Base-by-base conservation (phyloP, 2,329 filamentous ascomycete species). In the Beauveria asiatica region DNA sequence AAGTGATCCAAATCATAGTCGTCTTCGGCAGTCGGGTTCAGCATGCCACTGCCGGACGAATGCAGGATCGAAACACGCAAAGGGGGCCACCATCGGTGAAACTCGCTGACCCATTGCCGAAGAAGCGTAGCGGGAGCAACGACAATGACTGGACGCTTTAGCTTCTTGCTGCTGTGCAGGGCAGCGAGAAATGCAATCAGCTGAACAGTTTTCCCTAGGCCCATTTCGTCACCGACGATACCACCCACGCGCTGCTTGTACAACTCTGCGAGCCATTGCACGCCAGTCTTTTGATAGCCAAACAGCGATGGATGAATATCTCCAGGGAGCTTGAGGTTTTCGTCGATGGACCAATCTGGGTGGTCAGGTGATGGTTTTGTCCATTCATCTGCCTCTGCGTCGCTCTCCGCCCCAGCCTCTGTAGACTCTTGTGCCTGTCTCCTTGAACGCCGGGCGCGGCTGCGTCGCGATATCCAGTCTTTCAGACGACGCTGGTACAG, bases 61-160 rank as follows among this genome's bases (percentile, higher is more conserved):
- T 99, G 94, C 53, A 99, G 73, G 63, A 99, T 97, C 0, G 92
- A 96, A 5, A 99, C 94, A 46, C 95, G 84, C 37, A 99, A 78
- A n/a, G 94, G 88, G n/a, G 94, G 94, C 95, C 95, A 99, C 95
- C 95, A 99, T 13, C 88, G 86, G 74, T 99, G 95, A 67, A 99
- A 97, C 70, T 99, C 94, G 64, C 95, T 96, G 13, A 97, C 94
- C 94, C 94, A 99, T 71, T 99, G 94, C 63, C 91, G 89, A 76
- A 99, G 87, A 25, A 99, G 88, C 0, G 94, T 99, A 3, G 93
- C 93, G 2, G 94, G 94, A 55, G 92, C 92, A 4, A 99, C 92
- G 8, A 99, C 83, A 62, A 99, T 90, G 48, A 95, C 86, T 0
- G 94, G 94, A 62, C 90, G 90, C 23, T 82, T 83, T 23, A 97